These are phyloP conservation scores for Ceratocystis lukuohia DNA, from an alignment of 2,329 filamentous ascomycete genomes.

Conservation along the genomic window DNA sequence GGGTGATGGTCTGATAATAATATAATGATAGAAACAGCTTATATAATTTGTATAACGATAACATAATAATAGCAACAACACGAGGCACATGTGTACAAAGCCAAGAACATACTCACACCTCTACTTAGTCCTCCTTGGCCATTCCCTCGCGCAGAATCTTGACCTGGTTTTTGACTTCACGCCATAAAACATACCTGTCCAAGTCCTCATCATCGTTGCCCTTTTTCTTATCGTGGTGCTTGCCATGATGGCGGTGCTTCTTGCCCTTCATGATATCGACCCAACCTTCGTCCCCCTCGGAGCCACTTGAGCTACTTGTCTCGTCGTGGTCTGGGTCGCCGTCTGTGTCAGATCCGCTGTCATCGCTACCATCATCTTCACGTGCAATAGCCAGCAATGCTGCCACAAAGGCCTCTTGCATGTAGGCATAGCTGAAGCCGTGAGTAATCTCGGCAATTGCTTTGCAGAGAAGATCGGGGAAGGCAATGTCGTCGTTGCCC, in stretches of 20 bases:
- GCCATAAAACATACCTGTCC: conserved; percentile 42
- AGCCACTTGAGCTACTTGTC: background rate
- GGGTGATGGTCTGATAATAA: background rate
- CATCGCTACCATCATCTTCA: conserved; percentile 21
- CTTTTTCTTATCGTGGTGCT: background rate
- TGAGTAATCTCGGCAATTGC: conserved; percentile 50
- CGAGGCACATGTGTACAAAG: background rate
- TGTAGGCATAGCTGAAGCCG: conserved; percentile 56
- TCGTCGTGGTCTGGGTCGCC: background rate
- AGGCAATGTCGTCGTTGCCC: conserved; percentile 41
- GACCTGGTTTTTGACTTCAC: conserved; percentile 50
- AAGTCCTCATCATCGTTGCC: conserved; percentile 25
- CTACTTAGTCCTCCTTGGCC: conserved; percentile 22
- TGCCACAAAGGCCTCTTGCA: conserved; percentile 56
- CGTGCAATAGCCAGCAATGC: conserved; percentile 46
- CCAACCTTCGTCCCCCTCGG: conserved; percentile 28
- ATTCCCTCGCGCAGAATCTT: conserved; percentile 47
- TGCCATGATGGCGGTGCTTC: background rate
- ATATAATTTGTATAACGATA: background rate
- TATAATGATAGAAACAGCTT: background rate
- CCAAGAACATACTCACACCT: background rate
- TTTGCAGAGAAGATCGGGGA: conserved; percentile 43
- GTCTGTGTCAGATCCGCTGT: conserved; percentile 18
- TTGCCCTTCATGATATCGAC: conserved; percentile 26
- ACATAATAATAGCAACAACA: background rate